Base-by-base conservation (phyloP, 2,329 filamentous ascomycete genomes). In the Teratosphaeria pseudoeucalypti region DNA sequence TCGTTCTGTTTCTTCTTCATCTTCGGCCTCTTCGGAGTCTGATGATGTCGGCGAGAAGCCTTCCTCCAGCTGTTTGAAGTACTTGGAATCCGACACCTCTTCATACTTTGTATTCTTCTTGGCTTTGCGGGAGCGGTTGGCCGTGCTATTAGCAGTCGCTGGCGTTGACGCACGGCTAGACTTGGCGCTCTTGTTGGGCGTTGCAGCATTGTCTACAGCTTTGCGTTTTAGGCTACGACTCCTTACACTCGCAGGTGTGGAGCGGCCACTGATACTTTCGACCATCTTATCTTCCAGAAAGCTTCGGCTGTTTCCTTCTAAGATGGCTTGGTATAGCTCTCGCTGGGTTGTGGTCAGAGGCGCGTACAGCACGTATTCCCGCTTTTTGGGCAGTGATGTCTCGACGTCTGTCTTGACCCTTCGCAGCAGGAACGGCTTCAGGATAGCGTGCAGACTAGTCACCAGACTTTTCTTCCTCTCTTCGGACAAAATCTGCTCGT, bases 361-460 rank as follows among this genome's bases (percentile, higher is more conserved):
- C 0, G 94, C 94, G 68, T 94, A 97, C 0, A 99, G 77, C 2
- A 99, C 89, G 65, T 99, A 99, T 72, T 99, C 94, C 32, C 94
- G 84, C 77, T 99, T 99, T 75, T 92, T 95, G 0, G 94, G 94
- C n/a, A 99, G 79, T 55, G 90, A 84, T 2, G 86, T 86, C 58
- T 95, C 92, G 0, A 99, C 94, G 68, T 99, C 94, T 0, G 90
- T 88, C 74, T 99, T 99, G 63, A 99, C 83, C 19, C 94, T 82
- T 1, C 94, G 84, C 0, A 99, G 79, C 1, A 99, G 78, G 66
- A 99, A 87, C 0, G 94, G 94, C 67, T 97, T 96, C 0, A 99
- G 75, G 27, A 99, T 92, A 0, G 92, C 84, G 69, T 99, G 94
- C 60, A 99, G 88, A 63, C 92, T 96, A 57, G 91, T 85, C 1